phyloP scores from a whole-genome alignment of 768 basidiomycete species.

The Kwoniella sp. region DNA sequence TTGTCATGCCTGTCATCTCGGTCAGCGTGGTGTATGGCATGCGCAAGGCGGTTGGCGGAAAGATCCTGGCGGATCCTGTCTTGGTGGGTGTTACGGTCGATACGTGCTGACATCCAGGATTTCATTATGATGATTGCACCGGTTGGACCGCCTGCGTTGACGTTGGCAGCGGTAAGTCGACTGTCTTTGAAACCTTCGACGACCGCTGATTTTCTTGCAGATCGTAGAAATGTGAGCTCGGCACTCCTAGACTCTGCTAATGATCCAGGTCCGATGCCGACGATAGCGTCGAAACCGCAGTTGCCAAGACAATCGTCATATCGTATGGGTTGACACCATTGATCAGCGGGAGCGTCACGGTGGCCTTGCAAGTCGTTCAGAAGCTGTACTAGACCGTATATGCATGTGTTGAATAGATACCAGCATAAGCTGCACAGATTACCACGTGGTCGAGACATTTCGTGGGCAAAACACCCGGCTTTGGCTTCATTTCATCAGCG shows the following conservation, averaged over 20 bases:
- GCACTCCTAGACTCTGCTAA: conserved; percentile 6
- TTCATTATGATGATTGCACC: conserved; percentile 43
- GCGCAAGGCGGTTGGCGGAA: conserved; percentile 14
- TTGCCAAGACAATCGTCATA: conserved; percentile 43
- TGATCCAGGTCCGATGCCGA: conserved; percentile 25
- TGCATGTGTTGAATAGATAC: too few relatives aligned
- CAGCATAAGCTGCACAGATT: too few relatives aligned
- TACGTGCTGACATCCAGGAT: conserved; percentile 22
- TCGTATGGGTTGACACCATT: conserved; percentile 43
- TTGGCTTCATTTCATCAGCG: too few relatives aligned
- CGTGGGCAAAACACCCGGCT: too few relatives aligned
- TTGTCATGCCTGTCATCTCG: conserved; percentile 37
- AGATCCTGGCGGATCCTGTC: conserved; percentile 35
- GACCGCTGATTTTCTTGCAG: neutral
- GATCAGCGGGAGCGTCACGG: conserved; percentile 41
- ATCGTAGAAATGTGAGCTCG: conserved; percentile 19
- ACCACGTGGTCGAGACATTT: too few relatives aligned
- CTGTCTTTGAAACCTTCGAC: neutral
- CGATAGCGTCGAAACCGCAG: conserved; percentile 36
- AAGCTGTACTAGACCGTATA: conserved; percentile 27
- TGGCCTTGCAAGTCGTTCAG: conserved; percentile 28
- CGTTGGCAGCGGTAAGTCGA: conserved; percentile 41
- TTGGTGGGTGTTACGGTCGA: conserved; percentile 21
- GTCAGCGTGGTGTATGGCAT: conserved; percentile 31
- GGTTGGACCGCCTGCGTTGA: conserved; percentile 49